Evolutionary conservation across 805 yeast species (phyloP).

Genomic region (Saturnispora gosingensis): DNA sequence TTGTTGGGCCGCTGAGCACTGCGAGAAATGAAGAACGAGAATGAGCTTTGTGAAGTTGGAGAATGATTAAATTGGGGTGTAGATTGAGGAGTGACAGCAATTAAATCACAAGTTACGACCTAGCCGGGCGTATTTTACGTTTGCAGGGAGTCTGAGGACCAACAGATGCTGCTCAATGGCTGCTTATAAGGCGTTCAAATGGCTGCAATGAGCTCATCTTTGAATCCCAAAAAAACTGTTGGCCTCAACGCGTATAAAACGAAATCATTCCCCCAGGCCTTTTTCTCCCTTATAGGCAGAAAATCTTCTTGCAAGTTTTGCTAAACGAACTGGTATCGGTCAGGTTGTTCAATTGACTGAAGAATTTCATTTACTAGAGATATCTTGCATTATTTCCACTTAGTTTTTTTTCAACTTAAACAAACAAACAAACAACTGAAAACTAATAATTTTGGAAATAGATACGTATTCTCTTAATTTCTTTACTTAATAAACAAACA

Average conservation of each 20-base stretch:
- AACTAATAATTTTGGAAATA: background rate
- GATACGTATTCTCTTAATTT: background rate
- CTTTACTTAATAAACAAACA: background rate
- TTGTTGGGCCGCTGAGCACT: slow-evolving; percentile 1
- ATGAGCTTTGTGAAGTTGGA: background rate
- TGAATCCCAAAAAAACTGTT: slow-evolving; percentile 4
- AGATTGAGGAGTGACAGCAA: background rate
- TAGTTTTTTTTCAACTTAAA: background rate
- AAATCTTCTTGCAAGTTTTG: background rate
- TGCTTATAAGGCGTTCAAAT: background rate
- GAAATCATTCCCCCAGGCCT: background rate
- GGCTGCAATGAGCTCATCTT: background rate
- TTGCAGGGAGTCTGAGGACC: background rate
- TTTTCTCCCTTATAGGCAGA: background rate
- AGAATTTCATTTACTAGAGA: background rate
- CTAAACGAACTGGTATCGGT: background rate
- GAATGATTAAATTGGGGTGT: background rate
- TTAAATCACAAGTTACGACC: background rate
- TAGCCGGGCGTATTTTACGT: background rate
- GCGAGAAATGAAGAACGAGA: background rate
- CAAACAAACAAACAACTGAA: slow-evolving; percentile 11
- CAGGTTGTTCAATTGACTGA: background rate
- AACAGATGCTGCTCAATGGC: background rate
- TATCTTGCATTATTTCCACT: background rate
- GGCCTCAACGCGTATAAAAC: slow-evolving; percentile 10